These are phyloP conservation scores for Byssothecium circinans DNA, from an alignment of 2,329 filamentous ascomycete genomes.

Conservation along the genomic window DNA sequence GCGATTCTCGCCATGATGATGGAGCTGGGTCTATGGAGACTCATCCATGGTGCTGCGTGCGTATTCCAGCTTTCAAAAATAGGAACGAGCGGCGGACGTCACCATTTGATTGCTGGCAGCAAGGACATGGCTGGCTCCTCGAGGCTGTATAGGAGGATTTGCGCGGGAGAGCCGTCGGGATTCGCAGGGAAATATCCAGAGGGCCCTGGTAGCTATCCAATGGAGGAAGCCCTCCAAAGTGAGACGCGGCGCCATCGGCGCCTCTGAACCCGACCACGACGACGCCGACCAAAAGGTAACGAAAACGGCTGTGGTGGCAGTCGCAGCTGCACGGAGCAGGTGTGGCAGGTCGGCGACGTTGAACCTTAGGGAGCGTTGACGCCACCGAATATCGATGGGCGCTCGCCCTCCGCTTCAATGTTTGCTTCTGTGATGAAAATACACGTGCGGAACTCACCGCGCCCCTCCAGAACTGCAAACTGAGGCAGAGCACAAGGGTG, in stretches of 20 bases:
- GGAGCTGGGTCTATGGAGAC: no score
- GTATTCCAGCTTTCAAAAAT: constrained; percentile 4
- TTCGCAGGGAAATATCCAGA: constrained; percentile 14
- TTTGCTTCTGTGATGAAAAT: constrained; percentile 1
- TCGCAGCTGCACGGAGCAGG: constrained; percentile 18
- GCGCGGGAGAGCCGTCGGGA: constrained; percentile 22
- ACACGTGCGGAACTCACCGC: constrained; percentile 17
- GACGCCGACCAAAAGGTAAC: constrained; percentile 29
- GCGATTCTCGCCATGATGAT: constrained; percentile 13
- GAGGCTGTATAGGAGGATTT: constrained; percentile 20
- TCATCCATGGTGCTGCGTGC: no score
- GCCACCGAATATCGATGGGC: constrained; percentile 19
- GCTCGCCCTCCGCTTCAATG: constrained; percentile 4
- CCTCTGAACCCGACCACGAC: constrained; percentile 11
- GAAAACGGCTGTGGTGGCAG: constrained; percentile 22
- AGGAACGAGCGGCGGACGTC: neutral
- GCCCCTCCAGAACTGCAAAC: constrained; percentile 1
- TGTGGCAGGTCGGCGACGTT: constrained; percentile 31
- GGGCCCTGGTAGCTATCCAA: constrained; percentile 16
- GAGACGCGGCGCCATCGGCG: constrained; percentile 13
- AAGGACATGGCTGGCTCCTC: constrained; percentile 17
- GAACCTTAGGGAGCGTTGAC: constrained; percentile 12
- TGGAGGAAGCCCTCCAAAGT: constrained; percentile 7
- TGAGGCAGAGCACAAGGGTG: constrained; percentile 21
- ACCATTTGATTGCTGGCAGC: constrained; percentile 10